Base-by-base conservation (phyloP, 306 rosid species). In the Trichosanthes cucumerina region DNA sequence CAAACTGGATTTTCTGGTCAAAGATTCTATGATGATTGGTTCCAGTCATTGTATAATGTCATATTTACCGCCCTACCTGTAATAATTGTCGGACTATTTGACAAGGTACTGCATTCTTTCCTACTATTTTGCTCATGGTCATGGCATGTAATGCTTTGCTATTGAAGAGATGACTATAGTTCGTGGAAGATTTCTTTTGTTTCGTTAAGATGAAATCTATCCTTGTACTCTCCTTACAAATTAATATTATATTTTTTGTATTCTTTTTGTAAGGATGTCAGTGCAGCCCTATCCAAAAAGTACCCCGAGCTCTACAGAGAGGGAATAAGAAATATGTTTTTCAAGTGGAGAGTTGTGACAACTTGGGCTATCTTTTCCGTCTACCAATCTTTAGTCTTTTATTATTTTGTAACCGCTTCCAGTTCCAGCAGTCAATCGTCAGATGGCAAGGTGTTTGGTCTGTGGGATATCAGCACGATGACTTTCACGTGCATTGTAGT, bases 1-100 rank as follows among this genome's bases (percentile, higher is more conserved):
- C 93, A 95, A 84, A 95, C 98, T 77, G 98, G 98, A 79, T 95
- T 87, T 80, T 95, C 98, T 81, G 98, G 98, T 82, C 98, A 95
- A 82, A 92, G 98, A 82, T 95, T 95, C 83, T 95, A 95, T 78
- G 98, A 95, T 76, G 97, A 95, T 84, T 95, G 97, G 98, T 89
- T 86, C 81, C 98, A 95, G 82, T 92, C 98, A 34, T 78, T 95
- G 41, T 95, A 88, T 81, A 95, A 95, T 83, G 98, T 95, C 81
- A 89, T 95, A 81, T 95, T 95, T 81, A 91, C 98, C 0, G 98
- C 98, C 63, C 81, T 92, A 84, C 98, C 98, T 39, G 98, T 95
- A 78, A 87, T 95, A 83, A 87, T 91, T 9, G 96, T 95, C 56
- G 98, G 98, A 66, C 92, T 95, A 58, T 95, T 89, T 80, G 98